Conservation (phyloP, 2,329 filamentous ascomycete species). For the Phialophora macrospora region DNA sequence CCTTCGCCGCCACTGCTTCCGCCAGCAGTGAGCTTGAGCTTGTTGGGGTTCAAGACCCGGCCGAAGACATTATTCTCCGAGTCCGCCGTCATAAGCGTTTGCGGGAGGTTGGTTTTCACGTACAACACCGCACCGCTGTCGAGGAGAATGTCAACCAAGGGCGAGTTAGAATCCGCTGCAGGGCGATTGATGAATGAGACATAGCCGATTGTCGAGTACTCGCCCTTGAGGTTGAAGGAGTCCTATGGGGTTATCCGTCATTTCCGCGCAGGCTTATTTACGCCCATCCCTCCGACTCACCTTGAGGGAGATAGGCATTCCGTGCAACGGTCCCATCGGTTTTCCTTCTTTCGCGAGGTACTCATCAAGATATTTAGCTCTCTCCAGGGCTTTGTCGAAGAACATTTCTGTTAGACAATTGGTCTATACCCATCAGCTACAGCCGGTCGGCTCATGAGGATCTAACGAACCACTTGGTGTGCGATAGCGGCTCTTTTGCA, state of each 20-base stretch:
- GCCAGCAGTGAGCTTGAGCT: slow-evolving; percentile 64
- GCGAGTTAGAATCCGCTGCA: slow-evolving; percentile 38
- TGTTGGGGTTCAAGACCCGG: slow-evolving; percentile 66
- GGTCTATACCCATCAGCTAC: slow-evolving; percentile 24
- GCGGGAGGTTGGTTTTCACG: slow-evolving; percentile 59
- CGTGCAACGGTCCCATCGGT: slow-evolving; percentile 66
- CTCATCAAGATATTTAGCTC: slow-evolving; percentile 66
- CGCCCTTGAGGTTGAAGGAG: slow-evolving; percentile 43
- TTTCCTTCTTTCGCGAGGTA: slow-evolving; percentile 55
- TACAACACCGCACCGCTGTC: slow-evolving; percentile 56
- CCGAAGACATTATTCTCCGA: slow-evolving; percentile 64
- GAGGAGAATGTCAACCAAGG: slow-evolving; percentile 40
- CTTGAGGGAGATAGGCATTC: slow-evolving; percentile 50
- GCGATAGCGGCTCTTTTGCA: slow-evolving; percentile 48
- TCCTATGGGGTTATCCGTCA: slow-evolving; percentile 46
- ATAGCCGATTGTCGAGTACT: slow-evolving; percentile 43
- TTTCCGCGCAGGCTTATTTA: not conserved
- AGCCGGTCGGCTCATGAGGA: slow-evolving; percentile 27
- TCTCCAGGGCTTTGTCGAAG: slow-evolving; percentile 52
- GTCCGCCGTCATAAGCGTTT: slow-evolving; percentile 59
- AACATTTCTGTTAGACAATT: slow-evolving; percentile 52
- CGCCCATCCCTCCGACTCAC: slow-evolving; percentile 1
- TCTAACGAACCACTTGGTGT: slow-evolving; percentile 54
- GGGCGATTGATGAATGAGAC: slow-evolving; percentile 38
- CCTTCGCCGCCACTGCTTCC: slow-evolving; percentile 71